Evolutionary conservation across 176 grass and related monocot genomes (phyloP).

Genomic region (bread wheat (Triticum aestivum)): IWGSC_CS_RefSeq_v2.1 NC_057804.1:567560419-567560918

Average conservation of each 20-base stretch:
- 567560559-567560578: neutral
- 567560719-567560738: too few species aligned
- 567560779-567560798: too few species aligned
- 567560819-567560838: too few species aligned
- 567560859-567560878: too few species aligned
- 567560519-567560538: neutral
- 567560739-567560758: too few species aligned
- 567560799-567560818: neutral
- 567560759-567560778: too few species aligned
- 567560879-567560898: too few species aligned
- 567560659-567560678: too few species aligned
- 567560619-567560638: neutral
- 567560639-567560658: neutral
- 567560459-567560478: neutral
- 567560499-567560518: neutral
- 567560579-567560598: neutral
- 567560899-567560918: too few species aligned
- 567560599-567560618: neutral
- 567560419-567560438: conserved; percentile 6
- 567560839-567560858: too few species aligned
- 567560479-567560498: neutral
- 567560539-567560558: neutral
- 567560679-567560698: too few species aligned
- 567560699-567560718: too few species aligned
- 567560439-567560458: neutral